A percentile compares a stretch with the other conserved stretches of the same genome.
Conservation (phyloP, 768 basidiomycete genomes). For the Cystobasidium ongulense region DNA sequence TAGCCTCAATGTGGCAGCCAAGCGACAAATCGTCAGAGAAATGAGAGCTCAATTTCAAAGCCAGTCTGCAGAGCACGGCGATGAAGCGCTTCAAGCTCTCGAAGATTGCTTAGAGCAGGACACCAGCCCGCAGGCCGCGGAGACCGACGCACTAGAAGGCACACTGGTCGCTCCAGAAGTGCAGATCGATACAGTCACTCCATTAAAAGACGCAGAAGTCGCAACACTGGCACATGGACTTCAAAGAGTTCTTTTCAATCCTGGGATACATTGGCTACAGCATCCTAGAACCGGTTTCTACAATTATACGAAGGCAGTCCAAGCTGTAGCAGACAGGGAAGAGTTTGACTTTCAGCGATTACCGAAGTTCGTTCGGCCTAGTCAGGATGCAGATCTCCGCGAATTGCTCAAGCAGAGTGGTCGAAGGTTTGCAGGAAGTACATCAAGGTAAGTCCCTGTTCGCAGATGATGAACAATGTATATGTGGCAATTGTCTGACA, state of each 20-base stretch:
- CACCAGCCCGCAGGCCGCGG: background rate
- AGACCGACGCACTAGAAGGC: background rate
- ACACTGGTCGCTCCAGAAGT: background rate
- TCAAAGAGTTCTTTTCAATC: slow-evolving; percentile 70
- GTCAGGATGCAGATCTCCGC: slow-evolving; percentile 55
- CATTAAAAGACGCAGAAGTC: slow-evolving; percentile 50
- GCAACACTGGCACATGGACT: slow-evolving; percentile 60
- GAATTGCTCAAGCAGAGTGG: slow-evolving; percentile 56
- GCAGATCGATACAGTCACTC: slow-evolving; percentile 7
- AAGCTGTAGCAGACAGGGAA: slow-evolving; percentile 63
- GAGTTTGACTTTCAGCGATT: slow-evolving; percentile 80
- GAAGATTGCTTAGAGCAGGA: background rate
- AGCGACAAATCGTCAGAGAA: background rate
- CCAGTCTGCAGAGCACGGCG: background rate
- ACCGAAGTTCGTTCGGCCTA: slow-evolving; percentile 48
- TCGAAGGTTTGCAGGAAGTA: slow-evolving; percentile 70
- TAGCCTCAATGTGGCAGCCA: background rate
- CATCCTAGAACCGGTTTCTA: slow-evolving; percentile 78
- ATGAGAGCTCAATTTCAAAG: background rate
- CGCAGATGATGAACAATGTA: background rate
- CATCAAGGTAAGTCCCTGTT: slow-evolving; percentile 54
- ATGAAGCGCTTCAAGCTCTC: background rate
- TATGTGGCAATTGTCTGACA: background rate
- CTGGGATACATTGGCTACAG: slow-evolving; percentile 69
- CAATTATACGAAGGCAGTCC: slow-evolving; percentile 66